Percentiles rank a stretch among this genome's conserved stretches.
phyloP scores from a whole-genome alignment of 257 asterid species.

The Mitragyna speciosa region DNA sequence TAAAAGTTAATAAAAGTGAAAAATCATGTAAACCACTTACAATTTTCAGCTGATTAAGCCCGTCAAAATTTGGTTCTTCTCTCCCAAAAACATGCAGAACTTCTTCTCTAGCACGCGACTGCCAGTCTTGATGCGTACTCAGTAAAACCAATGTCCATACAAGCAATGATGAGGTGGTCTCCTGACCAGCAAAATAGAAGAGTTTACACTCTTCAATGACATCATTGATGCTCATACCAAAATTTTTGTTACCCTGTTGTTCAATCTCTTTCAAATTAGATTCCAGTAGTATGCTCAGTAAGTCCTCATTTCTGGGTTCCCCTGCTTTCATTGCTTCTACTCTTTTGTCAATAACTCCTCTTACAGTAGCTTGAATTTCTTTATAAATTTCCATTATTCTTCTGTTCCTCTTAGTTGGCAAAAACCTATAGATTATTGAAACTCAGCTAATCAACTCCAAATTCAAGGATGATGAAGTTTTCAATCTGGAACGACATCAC shows the following conservation, averaged over 20 bases:
- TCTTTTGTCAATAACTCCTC: constrained; percentile 13
- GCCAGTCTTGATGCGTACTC: constrained; percentile 26
- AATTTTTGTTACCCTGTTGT: constrained; percentile 15
- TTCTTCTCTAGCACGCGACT: constrained; percentile 26
- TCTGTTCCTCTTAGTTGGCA: constrained; percentile 28
- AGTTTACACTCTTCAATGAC: constrained; percentile 29
- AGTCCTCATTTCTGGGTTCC: constrained; percentile 21
- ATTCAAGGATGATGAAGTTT: background rate
- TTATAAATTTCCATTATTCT: constrained; percentile 24
- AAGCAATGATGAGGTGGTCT: constrained; percentile 23
- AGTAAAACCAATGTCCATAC: constrained; percentile 23
- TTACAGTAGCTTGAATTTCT: constrained; percentile 2
- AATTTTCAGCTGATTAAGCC: constrained; percentile 23
- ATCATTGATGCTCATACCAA: constrained; percentile 20
- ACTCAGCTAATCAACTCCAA: background rate
- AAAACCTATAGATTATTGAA: constrained; percentile 3
- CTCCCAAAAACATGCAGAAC: constrained; percentile 19
- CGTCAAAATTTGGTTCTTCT: constrained; percentile 14
- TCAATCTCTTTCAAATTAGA: constrained; percentile 22
- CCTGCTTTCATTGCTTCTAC: constrained; percentile 19
- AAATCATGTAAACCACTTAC: constrained; percentile 1
- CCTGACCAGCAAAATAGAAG: constrained; percentile 31
- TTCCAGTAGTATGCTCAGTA: constrained; percentile 25
- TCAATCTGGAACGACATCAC: no score
- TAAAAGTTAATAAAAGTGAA: background rate